A percentile compares a stretch with the other conserved stretches of the same genome.
phyloP scores from a whole-genome alignment of 345 rosid genomes.

The Dipteronia dyeriana region DNA sequence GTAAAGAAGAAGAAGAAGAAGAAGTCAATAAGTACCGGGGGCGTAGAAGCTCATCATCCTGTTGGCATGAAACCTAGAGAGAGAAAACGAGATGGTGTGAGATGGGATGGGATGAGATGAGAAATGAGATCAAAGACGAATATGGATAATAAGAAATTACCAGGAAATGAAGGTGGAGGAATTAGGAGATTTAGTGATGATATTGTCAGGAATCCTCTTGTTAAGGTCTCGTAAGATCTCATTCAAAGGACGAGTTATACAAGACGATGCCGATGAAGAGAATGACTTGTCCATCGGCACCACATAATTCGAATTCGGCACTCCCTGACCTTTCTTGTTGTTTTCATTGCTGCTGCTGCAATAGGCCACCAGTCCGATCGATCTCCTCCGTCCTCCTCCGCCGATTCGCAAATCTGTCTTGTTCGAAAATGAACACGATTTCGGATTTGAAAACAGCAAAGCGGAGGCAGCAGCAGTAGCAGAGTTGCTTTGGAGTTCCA shows the following conservation, averaged over 20 bases:
- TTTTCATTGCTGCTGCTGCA: conserved; percentile 29
- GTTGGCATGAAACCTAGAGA: conserved; percentile 87
- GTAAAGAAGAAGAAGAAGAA: background rate
- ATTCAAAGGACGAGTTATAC: conserved; percentile 81
- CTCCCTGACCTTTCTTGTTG: conserved; percentile 35
- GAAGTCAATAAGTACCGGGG: conserved; percentile 48
- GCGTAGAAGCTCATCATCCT: conserved; percentile 98
- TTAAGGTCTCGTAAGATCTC: conserved; percentile 98
- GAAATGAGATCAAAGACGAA: background rate
- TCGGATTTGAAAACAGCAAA: background rate
- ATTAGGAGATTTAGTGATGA: conserved; percentile 48
- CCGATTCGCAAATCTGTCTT: background rate
- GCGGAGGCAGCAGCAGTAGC: background rate
- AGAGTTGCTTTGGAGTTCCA: conserved; percentile 6
- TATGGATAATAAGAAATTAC: conserved; percentile 28
- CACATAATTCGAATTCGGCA: conserved; percentile 88
- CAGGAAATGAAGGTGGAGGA: conserved; percentile 71
- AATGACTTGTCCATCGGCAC: conserved; percentile 82
- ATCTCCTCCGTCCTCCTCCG: conserved; percentile 17
- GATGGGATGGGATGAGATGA: no score
- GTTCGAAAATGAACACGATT: background rate
- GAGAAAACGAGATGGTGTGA: background rate
- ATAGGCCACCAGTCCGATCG: conserved; percentile 12
- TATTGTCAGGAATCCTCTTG: conserved; percentile 89
- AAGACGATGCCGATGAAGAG: conserved; percentile 59